Evolutionary conservation across 2,329 filamentous ascomycete genomes (phyloP), one percentile per base, ranked within the genome.

Genomic region (Neurospora crassa): DNA sequence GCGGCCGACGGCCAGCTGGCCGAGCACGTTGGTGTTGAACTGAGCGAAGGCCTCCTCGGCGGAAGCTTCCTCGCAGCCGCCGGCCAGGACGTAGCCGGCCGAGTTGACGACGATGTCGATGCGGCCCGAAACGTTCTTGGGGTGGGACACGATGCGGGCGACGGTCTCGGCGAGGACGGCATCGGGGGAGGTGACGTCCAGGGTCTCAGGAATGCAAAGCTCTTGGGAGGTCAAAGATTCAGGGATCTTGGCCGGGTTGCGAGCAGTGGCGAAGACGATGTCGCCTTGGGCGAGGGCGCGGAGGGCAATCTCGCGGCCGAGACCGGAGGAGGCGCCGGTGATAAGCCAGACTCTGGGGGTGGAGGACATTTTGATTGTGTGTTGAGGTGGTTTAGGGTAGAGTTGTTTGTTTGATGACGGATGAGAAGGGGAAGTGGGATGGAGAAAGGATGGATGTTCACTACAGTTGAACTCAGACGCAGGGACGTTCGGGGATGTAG

Each of bases 21-120:
- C 72, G 20, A 74, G 43, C 14, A 74, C 20, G 41, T 74, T 74
- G 70, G 72, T 63, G 11, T 72, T 59, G 45, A 74, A 74, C 34
- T 71, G 71, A 5, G 41, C 45, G 5, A 70, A 41, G 0, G 72
- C 70, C 18, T 74, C 71, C 37, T 74, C 72, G n/a, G 59, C 68
- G 2, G 67, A 68, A 2, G 42, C 68, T 14, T 74, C 72, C 14
- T 74, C 72, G 69, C 72, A 40, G 29, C 68, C 68, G 53, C 72
- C 72, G 2, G 70, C 68, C 14, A 70, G 71, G 20, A 72, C 68
- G 68, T 74, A 74, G 20, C 67, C 72, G 40, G 72, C 72, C n/a
- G 72, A 71, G 67, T 72, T 74, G 70, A 74, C 71, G 29, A 74
- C 67, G 5, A 74, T 68, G 63, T 74, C 72, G 67, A 74, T 72